Evolutionary conservation across 164 flowering plant genomes (phyloP).

Genomic region (Hamamelis virginiana): DNA sequence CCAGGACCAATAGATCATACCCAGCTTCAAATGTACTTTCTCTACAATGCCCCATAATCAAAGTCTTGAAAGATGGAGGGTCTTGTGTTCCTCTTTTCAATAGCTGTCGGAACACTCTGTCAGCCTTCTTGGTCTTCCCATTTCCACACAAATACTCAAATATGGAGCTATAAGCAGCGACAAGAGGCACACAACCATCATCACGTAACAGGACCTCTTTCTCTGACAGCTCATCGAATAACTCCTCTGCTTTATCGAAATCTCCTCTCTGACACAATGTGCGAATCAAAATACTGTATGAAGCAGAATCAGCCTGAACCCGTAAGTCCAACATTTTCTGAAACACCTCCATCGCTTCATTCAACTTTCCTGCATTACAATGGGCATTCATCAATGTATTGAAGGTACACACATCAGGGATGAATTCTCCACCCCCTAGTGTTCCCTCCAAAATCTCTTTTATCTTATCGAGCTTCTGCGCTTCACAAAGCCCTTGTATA

Average conservation of each 20-base stretch:
- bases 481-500: constrained; percentile 77
- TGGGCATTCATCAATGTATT: constrained; percentile 71
- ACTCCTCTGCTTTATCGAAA: constrained; percentile 57
- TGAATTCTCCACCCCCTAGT: constrained; percentile 35
- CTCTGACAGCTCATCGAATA: constrained; percentile 56
- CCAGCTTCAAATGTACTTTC: constrained; percentile 60
- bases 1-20: constrained; percentile 51
- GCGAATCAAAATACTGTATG: constrained; percentile 69
- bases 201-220: constrained; percentile 48
- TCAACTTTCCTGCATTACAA: constrained; percentile 50
- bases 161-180: constrained; percentile 71
- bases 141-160: constrained; percentile 55
- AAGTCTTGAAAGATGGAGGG: constrained; percentile 52
- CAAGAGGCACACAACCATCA: constrained; percentile 55
- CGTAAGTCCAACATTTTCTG: constrained; percentile 46
- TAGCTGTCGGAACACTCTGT: constrained; percentile 61
- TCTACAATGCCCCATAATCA: constrained; percentile 78
- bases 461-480: constrained; percentile 50
- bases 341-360: constrained; percentile 56
- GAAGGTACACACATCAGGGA: constrained; percentile 82
- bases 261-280: constrained; percentile 45
- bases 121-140: constrained; percentile 70
- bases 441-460: constrained; percentile 58
- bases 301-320: constrained; percentile 66
- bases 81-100: constrained; percentile 75